These are phyloP conservation scores for Magnusiomyces paraingens DNA, from an alignment of 1,139 yeast genomes.

Conservation along the genomic window DNA sequence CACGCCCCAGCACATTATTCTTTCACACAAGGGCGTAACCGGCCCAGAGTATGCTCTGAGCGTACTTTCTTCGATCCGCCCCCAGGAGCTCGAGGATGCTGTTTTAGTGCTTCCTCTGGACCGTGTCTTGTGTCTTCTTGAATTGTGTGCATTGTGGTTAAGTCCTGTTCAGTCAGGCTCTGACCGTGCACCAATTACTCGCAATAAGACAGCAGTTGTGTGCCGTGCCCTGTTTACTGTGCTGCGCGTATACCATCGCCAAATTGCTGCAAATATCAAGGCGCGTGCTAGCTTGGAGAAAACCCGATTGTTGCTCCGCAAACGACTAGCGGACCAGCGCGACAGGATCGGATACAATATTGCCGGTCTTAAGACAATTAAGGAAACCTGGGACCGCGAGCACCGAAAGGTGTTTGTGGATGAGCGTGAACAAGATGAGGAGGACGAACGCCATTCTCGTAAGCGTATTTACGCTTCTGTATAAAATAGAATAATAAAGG, in stretches of 20 bases:
- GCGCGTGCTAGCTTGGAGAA: constrained; percentile 35
- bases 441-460: constrained; percentile 48
- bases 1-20: constrained; percentile 39
- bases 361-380: constrained; percentile 70
- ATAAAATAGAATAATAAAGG: constrained; percentile 9
- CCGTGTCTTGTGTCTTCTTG: constrained; percentile 61
- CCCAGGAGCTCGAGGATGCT: constrained; percentile 90
- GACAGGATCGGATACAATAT: constrained; percentile 77
- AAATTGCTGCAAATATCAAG: constrained; percentile 40
- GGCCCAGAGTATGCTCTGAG: constrained; percentile 79
- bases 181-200: constrained; percentile 38
- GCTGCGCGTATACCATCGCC: constrained; percentile 67
- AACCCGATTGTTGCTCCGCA: constrained; percentile 31
- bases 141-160: constrained; percentile 65
- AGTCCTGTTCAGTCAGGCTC: not conserved
- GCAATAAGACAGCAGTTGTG: constrained; percentile 51
- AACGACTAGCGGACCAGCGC: constrained; percentile 46
- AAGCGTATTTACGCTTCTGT: constrained; percentile 55
- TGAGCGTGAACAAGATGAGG: constrained; percentile 51
- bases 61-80: constrained; percentile 58
- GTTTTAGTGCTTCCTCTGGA: constrained; percentile 85
- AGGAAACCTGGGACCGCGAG: constrained; percentile 69
- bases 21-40: constrained; percentile 59
- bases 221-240: constrained; percentile 71
- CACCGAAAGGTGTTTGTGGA: constrained; percentile 74